phyloP scores from a whole-genome alignment of 345 rosid species.

The Punica granatum region DNA sequence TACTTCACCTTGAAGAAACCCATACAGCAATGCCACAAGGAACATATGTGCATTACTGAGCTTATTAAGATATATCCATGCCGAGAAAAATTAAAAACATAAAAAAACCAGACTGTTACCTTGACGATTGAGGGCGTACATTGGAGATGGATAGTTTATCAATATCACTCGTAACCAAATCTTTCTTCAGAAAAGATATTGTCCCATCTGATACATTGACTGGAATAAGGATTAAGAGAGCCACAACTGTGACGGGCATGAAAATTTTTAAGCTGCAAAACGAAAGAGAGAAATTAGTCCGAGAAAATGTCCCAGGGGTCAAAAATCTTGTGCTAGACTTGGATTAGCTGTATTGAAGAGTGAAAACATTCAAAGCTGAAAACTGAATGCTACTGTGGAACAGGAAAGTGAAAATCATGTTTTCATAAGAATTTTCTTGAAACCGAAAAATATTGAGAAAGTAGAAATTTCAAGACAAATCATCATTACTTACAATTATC shows the following conservation, averaged over 20 bases:
- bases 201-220: constrained; percentile 92
- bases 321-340: not conserved
- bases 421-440: too few relatives aligned
- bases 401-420: too few relatives aligned
- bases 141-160: constrained; percentile 96
- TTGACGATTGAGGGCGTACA: constrained; percentile 71
- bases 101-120: constrained; percentile 26
- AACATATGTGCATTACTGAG: not conserved
- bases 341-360: too few relatives aligned
- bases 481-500: too few relatives aligned
- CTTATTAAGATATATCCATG: not conserved
- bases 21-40: not conserved
- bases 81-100: not conserved
- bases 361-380: too few relatives aligned
- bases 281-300: constrained; percentile 3
- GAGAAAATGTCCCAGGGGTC: not conserved
- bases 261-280: constrained; percentile 81
- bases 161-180: constrained; percentile 75
- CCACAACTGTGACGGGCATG: constrained; percentile 61
- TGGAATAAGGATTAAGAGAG: constrained; percentile 79
- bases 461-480: too few relatives aligned
- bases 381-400: too few relatives aligned
- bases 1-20: not conserved
- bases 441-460: too few relatives aligned
- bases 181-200: constrained; percentile 66